These are phyloP conservation scores for Monilinia polystroma DNA, from an alignment of 2,329 filamentous ascomycete genomes.

Conservation along the genomic window DNA sequence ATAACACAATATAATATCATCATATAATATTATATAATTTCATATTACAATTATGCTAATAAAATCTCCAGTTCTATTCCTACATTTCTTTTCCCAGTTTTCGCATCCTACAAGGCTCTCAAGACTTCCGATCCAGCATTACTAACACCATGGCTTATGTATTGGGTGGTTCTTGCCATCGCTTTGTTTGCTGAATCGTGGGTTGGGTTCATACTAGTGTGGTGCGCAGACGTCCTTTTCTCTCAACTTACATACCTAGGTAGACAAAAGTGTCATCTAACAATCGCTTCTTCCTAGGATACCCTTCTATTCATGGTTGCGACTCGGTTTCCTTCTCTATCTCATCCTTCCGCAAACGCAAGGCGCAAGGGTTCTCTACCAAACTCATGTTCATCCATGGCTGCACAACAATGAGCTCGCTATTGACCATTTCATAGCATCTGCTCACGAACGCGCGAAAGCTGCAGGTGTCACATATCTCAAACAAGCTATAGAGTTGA, in stretches of 20 bases:
- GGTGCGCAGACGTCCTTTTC: constrained; percentile 48
- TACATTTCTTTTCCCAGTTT: constrained; percentile 91
- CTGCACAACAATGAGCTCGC: constrained; percentile 80
- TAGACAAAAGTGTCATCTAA: neutral
- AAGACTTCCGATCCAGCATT: constrained; percentile 87
- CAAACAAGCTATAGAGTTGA: constrained; percentile 65
- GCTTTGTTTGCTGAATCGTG: constrained; percentile 82
- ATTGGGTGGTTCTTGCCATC: constrained; percentile 91
- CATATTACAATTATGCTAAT: constrained; percentile 26
- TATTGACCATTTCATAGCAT: constrained; percentile 88
- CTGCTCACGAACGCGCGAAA: constrained; percentile 74
- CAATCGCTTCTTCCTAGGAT: constrained; percentile 53
- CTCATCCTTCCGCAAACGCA: constrained; percentile 98
- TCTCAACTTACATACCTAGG: neutral
- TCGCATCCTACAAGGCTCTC: constrained; percentile 96
- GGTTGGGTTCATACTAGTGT: constrained; percentile 81
- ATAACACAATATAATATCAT: too few species aligned
- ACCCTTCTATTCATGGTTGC: constrained; percentile 91
- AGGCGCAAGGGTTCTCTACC: constrained; percentile 83
- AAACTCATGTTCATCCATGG: constrained; percentile 82
- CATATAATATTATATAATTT: too few species aligned
- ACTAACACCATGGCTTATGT: constrained; percentile 97
- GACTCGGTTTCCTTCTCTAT: constrained; percentile 84
- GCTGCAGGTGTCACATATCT: constrained; percentile 74
- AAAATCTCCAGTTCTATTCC: constrained; percentile 65